Evolutionary conservation across 1,139 yeast species (phyloP).

Genomic region (Suzukiozyma palmioleophila): DNA sequence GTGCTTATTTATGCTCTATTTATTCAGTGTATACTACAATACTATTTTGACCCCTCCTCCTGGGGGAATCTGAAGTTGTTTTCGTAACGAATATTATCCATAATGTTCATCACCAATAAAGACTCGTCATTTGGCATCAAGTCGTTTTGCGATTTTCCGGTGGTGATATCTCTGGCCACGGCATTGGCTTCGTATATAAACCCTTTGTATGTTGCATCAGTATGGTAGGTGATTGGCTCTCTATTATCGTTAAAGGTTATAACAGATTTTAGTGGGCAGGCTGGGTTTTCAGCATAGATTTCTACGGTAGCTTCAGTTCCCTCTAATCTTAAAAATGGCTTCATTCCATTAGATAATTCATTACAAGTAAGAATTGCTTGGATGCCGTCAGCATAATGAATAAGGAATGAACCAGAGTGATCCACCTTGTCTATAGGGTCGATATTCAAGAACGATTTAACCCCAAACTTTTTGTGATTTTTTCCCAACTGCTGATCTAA

Average conservation of each 20-base stretch:
- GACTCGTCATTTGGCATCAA: conserved; percentile 43
- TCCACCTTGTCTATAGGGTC: conserved; percentile 31
- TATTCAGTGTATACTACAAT: no score
- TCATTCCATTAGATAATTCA: conserved; percentile 23
- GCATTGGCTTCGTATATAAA: conserved; percentile 53
- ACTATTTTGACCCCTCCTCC: conserved; percentile 15
- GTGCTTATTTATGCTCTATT: no score
- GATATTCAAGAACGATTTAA: conserved; percentile 28
- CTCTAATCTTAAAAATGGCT: conserved; percentile 31
- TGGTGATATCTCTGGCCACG: conserved; percentile 37
- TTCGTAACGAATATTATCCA: conserved; percentile 42
- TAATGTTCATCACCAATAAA: conserved; percentile 35
- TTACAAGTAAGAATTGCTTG: conserved; percentile 36
- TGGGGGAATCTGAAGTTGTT: conserved; percentile 40
- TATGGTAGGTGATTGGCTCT: conserved; percentile 21
- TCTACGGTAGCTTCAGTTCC: conserved; percentile 36
- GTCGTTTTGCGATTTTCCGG: conserved; percentile 29
- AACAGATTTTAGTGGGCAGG: conserved; percentile 24
- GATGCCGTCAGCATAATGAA: conserved; percentile 30
- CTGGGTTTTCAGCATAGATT: conserved; percentile 34
- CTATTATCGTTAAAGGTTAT: conserved; percentile 21
- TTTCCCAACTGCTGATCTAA: conserved; percentile 30
- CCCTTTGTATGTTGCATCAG: conserved; percentile 33
- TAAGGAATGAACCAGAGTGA: conserved; percentile 29
- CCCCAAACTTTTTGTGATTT: conserved; percentile 23